Base-by-base conservation (phyloP, 441 rosid genomes). In the Geranium incanum region DNA sequence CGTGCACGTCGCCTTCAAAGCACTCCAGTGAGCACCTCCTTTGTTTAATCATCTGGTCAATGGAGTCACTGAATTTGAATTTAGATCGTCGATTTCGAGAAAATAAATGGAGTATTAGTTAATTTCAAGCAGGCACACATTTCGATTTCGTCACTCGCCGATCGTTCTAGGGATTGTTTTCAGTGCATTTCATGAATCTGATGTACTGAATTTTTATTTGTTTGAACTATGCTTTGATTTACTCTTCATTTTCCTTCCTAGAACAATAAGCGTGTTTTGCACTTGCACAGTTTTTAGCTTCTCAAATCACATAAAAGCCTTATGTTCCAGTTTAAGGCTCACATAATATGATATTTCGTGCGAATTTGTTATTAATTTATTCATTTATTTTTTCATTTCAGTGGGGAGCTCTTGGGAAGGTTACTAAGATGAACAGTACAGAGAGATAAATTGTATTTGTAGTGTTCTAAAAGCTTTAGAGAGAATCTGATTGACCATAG, bases 1-100 rank as follows among this genome's bases (percentile, higher is more conserved):
- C 66, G 9, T 62, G 37, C 33, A 2, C 23, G 36, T 62, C 66
- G 66, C 66, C 66, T 23, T 12, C 66, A 62, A 1, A 19, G 33
- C 66, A 62, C 66, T 23, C 36, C 33, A 19, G 66, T 62, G 11
- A 62, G 66, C 66, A 62, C 13, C 23, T 12, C 59, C 59, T 50
- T 50, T 50, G 5, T 12, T 13, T 50, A 12, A 48, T 48, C n/a
- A 12, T 21, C 19, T 0, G 18, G 62, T 55, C 62, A n/a, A 6
- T 59, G 12, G 28, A 16, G 6, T 18, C 6, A 3, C 23, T 15
- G 33, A 16, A 59, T 59, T 18, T 18, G 23, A 4, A 48, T 48
- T 28, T 4, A 15, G 12, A n/a, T 48, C 19, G 18, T 59, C 11
- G 3, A 52, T 43, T 43, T 45, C 11, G 13, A 11, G 33, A 2